Evolutionary conservation across 495 filamentous ascomycete genomes (phyloP), one percentile per base, ranked within the genome.

Genomic region (Hypoxylon fragiforme): DNA sequence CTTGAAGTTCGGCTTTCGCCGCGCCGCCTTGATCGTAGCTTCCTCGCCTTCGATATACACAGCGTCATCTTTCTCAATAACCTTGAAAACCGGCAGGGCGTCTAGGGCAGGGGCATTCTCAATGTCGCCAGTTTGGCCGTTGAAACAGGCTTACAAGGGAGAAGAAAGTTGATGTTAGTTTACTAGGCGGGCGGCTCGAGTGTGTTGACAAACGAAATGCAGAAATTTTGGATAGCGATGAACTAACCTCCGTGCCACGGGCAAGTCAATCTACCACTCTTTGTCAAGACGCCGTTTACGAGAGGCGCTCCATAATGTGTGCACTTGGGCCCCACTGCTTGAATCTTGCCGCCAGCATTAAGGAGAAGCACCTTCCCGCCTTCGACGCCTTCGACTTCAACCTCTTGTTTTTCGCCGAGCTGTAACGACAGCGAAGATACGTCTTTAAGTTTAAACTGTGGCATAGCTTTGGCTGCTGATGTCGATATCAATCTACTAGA

Each of bases 261-360:
- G 68, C 94, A 98, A 12, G 89, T 95, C 24, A 98, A 71, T 38
- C 90, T 74, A 1, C 94, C 94, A 60, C 91, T 85, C 3, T 82
- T 83, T 2, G 88, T 86, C 38, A 97, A 71, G 9, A 97, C 83
- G 28, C 94, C 94, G 39, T 85, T 82, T 56, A 86, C 84, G 60
- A 97, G 73, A 5, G 94, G 95, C 3, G 92, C 94, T 3, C 75
- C 91, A 67, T 92, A 96, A 79, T 97, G 94, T 6, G 95, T 95
- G 72, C 94, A 98, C 41, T 85, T 89, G n/a, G 89, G 74, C 26
- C 87, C 90, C 50, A 92, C 64, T 15, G 92, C 94, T 65, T 91
- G 84, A 24, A 89, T 74, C 50, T 86, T 79, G 51, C 85, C 62
- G 37, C 81, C 85, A 13, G 87, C 74, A 57, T 91, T 92, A 43